Evolutionary conservation across 768 basidiomycete species (phyloP).

Genomic region (Boletus speciosus): DNA sequence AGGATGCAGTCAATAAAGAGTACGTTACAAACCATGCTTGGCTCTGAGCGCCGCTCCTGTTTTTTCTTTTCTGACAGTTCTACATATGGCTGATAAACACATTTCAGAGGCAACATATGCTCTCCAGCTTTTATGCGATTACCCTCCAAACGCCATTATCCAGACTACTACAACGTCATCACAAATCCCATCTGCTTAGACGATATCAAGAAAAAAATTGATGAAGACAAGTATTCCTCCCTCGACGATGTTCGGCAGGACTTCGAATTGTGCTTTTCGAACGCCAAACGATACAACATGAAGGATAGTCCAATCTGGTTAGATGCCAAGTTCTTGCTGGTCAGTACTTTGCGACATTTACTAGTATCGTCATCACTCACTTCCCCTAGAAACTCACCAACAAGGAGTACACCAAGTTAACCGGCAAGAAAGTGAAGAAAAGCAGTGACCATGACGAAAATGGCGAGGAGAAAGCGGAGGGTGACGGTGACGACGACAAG

Average conservation of each 20-base stretch:
- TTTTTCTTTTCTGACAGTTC: constrained; percentile 42
- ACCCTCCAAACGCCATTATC: constrained; percentile 68
- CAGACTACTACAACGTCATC: constrained; percentile 85
- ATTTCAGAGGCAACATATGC: constrained; percentile 57
- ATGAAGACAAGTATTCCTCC: constrained; percentile 53
- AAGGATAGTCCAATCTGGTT: constrained; percentile 75
- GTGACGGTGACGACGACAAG: constrained; percentile 45
- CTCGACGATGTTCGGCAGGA: constrained; percentile 67
- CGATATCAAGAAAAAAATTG: constrained; percentile 81
- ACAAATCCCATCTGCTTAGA: constrained; percentile 81
- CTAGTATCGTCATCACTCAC: constrained; percentile 1
- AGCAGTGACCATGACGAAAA: constrained; percentile 38
- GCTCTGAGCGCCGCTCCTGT: constrained; percentile 32
- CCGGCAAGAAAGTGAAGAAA: constrained; percentile 40
- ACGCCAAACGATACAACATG: constrained; percentile 80
- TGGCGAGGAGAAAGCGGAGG: constrained; percentile 39
- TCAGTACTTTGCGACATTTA: constrained; percentile 35
- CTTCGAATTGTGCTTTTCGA: constrained; percentile 75
- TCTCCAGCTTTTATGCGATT: constrained; percentile 65
- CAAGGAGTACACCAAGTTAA: constrained; percentile 45
- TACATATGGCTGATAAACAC: constrained; percentile 28
- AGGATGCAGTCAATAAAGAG: constrained; percentile 85
- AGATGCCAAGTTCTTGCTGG: constrained; percentile 80
- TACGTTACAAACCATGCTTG: constrained; percentile 54
- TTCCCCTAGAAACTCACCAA: constrained; percentile 42